Evolutionary conservation across 768 basidiomycete genomes (phyloP), one percentile per base, ranked within the genome.

Genomic region (Tylopilus subfusipes): DNA sequence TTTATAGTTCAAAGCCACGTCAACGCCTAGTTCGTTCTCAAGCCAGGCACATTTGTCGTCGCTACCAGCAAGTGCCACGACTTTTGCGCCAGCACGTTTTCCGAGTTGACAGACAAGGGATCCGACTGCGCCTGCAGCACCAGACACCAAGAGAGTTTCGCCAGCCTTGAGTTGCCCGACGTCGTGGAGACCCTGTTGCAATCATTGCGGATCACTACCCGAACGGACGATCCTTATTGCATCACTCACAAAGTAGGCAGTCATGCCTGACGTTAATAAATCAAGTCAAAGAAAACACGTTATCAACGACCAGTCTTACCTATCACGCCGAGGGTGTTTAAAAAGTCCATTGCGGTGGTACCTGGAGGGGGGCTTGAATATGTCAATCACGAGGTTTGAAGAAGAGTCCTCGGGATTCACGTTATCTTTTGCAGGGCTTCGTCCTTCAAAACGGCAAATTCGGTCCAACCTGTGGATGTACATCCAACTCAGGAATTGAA

Each of bases 121-220:
- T n/a, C 93, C 92, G 11, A 91, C 90, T 1, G 93, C 85, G 11
- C 94, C 95, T 10, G 96, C 95, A 2, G 95, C 95, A 19, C 93
- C 95, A 1, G 91, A 91, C 12, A 87, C 87, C 22, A 98, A 79
- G 46, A 96, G 81, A 0, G 82, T 90, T 56, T 98, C 93, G 13
- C 93, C 93, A 0, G 84, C 69, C 68, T 95, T 89, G 63, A 95
- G 70, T 55, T 89, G 70, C 16, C 86, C 92, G 43, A 96, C 77
- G 46, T 92, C 89, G 68, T 83, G 76, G 27, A 98, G 76, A 10
- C 95, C 94, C 93, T 93, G 49, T 19, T 44, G 36, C 34, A 14
- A 39, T 30, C 27, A 53, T 27, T 3, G 42, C 31, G 52, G 38
- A 45, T 62, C 34, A 56, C 40, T 30, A 27, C 11, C 24, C 44